A percentile compares a stretch with the other conserved stretches of the same genome.
phyloP scores from a whole-genome alignment of 345 rosid species.

The Aethionema arabicum region DNA sequence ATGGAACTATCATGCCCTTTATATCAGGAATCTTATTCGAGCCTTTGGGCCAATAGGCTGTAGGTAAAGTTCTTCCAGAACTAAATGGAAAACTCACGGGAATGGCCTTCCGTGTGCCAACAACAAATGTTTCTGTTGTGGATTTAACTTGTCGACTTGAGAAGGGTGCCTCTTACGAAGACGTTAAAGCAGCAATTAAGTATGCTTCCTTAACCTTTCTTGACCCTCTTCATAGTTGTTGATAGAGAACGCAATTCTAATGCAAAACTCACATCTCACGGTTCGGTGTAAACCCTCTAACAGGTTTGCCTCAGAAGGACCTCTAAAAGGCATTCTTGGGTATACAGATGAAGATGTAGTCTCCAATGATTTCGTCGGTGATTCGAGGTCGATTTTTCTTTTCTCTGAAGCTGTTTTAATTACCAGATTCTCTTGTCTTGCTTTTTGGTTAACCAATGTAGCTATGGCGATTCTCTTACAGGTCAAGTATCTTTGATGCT shows the following conservation, averaged over 20 bases:
- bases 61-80: constrained; percentile 97
- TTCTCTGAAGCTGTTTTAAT: constrained; percentile 2
- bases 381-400: constrained; percentile 57
- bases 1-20: background rate
- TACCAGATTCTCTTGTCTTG: background rate
- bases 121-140: constrained; percentile 94
- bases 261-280: constrained; percentile 15
- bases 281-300: constrained; percentile 9
- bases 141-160: constrained; percentile 96
- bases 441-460: constrained; percentile 9
- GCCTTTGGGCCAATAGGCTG: constrained; percentile 56
- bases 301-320: constrained; percentile 94
- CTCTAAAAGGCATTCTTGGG: constrained; percentile 89
- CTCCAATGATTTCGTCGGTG: constrained; percentile 89
- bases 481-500: constrained; percentile 99
- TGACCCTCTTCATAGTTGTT: constrained; percentile 1
- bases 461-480: constrained; percentile 27
- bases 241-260: background rate
- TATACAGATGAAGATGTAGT: constrained; percentile 97
- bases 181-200: constrained; percentile 94
- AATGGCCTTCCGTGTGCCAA: constrained; percentile 99
- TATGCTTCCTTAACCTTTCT: constrained; percentile 36
- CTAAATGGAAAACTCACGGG: constrained; percentile 99
- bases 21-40: constrained; percentile 15
- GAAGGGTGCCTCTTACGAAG: constrained; percentile 90